These are phyloP conservation scores for Saussurea involucrata DNA, from an alignment of 129 eudicot genomes.

Conservation along the genomic window DNA sequence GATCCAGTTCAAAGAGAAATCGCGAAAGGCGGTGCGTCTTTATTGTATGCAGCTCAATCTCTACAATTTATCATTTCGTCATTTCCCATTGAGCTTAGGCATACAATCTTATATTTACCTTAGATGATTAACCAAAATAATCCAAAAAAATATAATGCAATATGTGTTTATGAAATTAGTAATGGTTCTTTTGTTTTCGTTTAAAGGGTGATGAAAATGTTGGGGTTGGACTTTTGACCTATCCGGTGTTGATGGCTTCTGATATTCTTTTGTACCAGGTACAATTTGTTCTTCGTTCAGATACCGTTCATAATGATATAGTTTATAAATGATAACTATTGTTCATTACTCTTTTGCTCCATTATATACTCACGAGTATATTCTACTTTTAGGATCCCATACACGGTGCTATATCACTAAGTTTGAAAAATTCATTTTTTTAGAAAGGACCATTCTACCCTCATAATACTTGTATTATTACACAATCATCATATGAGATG, in stretches of 20 bases:
- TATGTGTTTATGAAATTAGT: background rate
- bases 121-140: background rate
- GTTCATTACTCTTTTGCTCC: background rate
- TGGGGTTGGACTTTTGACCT: conserved; percentile 89
- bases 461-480: background rate
- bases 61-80: conserved; percentile 2
- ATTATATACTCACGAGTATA: background rate
- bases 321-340: background rate
- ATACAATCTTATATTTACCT: background rate
- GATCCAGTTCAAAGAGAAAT: conserved; percentile 99
- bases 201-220: conserved; percentile 96
- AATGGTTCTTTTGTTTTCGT: conserved; percentile 11
- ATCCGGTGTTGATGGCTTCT: conserved; percentile 99
- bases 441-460: background rate
- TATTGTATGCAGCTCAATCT: conserved; percentile 52
- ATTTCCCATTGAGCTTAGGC: background rate
- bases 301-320: background rate
- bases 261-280: conserved; percentile 99
- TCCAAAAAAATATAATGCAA: background rate
- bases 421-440: background rate
- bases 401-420: background rate
- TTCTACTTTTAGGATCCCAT: conserved; percentile 5
- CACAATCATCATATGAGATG: too few relatives aligned
- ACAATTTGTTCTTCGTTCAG: background rate
- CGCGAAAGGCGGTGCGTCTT: conserved; percentile 90